Base-by-base conservation (phyloP, 495 filamentous ascomycete species). In the Tuber aestivum region DNA sequence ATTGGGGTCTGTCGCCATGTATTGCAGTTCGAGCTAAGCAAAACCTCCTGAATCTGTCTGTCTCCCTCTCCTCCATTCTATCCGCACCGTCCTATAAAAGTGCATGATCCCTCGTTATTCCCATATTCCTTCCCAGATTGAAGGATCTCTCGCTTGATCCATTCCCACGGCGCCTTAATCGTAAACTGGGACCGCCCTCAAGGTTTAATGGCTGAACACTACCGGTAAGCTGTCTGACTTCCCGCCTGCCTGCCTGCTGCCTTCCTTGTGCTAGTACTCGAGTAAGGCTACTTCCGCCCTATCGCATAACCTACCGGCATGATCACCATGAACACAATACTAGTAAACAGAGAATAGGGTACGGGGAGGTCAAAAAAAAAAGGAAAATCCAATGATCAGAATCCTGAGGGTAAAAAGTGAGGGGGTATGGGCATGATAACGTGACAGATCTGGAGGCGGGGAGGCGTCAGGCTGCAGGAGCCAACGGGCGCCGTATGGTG, bases 251-350 rank as follows among this genome's bases (percentile, higher is more conserved):
- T n/a, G n/a, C n/a, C n/a, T n/a, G n/a, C n/a, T n/a, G n/a, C n/a
- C n/a, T n/a, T n/a, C n/a, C n/a, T n/a, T n/a, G n/a, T n/a, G n/a
- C n/a, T 18, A 20, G 27, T 65, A 14, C 56, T 27, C n/a, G n/a
- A 18, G 56, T 65, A 65, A 35, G 56, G 56, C 56, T 35, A 65
- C 56, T 65, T 27, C 56, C 56, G 56, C 56, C 56, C 56, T 65
- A 65, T 35, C n/a, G 56, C 7, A 65, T 65, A 35, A 65, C 27
- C 14, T 18, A 35, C 27, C 27, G 16, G 56, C 27, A 27, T 7
- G 27, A 35, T 35, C 14, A 35, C 1, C 56, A 35, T 35, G 56
- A 65, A 65, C 27, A 32, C 56, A 35, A 65, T 35, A 65, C 56
- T 18, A 40, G 38, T 40, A 40, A 65, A 14, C 7, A 18, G 12